Conservation (phyloP, 2,329 filamentous ascomycete genomes). For the Colletotrichum viniferum region DNA sequence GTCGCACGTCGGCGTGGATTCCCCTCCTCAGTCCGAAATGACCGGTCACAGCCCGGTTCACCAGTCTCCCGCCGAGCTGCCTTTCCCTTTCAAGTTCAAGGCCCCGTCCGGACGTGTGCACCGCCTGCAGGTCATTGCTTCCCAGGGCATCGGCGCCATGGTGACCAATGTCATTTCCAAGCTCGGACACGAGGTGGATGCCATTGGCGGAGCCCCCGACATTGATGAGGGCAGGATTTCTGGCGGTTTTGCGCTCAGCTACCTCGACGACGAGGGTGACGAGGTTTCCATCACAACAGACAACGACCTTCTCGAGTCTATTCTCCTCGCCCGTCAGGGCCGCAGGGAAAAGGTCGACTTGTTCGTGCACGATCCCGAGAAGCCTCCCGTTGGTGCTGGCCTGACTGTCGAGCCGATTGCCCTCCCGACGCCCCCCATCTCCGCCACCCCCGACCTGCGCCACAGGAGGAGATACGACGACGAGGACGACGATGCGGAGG, state of each 20-base stretch:
- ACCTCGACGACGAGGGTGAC: constrained; percentile 95
- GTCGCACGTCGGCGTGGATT: constrained; percentile 85
- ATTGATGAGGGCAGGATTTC: constrained; percentile 82
- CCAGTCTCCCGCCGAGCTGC: constrained; percentile 67
- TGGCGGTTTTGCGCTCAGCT: constrained; percentile 89
- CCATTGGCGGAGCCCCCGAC: constrained; percentile 79
- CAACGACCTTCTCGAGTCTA: constrained; percentile 88
- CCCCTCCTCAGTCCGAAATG: constrained; percentile 69
- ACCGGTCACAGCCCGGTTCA: constrained; percentile 58
- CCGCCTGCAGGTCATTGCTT: constrained; percentile 82
- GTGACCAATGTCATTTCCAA: constrained; percentile 80
- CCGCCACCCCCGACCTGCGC: constrained; percentile 49
- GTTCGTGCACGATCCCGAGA: constrained; percentile 92
- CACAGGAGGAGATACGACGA: constrained; percentile 55
- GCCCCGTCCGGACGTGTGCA: constrained; percentile 94
- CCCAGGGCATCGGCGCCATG: constrained; percentile 80
- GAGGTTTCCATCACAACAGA: constrained; percentile 97
- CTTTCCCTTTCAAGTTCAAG: constrained; percentile 99
- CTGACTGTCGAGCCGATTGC: constrained; percentile 48
- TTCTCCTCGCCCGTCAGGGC: constrained; percentile 78
- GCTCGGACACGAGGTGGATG: constrained; percentile 81
- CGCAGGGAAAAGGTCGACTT: constrained; percentile 93
- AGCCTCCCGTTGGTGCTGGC: constrained; percentile 76
- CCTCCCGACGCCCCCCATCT: constrained; percentile 51
- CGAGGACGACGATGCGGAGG: constrained; percentile 63